Conservation (phyloP, 2,329 filamentous ascomycete genomes). For the Trichoderma oligosporum region DNA sequence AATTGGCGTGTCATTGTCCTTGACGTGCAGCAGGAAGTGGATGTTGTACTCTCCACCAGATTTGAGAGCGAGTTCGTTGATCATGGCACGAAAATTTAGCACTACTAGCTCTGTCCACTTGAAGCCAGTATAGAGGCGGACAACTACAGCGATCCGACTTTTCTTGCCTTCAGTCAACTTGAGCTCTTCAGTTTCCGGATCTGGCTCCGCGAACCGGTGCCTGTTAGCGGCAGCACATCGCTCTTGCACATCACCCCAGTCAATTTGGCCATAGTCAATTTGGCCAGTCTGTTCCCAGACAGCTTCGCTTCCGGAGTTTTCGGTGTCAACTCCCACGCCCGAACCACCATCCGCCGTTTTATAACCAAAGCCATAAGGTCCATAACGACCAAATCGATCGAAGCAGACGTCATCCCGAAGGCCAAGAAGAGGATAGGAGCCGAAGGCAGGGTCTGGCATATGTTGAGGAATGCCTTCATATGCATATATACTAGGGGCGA, state of each 20-base stretch:
- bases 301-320: constrained; percentile 61
- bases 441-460: constrained; percentile 73
- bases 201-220: constrained; percentile 51
- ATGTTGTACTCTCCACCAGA: constrained; percentile 80
- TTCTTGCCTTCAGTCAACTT: constrained; percentile 37
- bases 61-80: constrained; percentile 71
- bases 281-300: constrained; percentile 54
- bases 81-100: constrained; percentile 75
- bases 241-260: constrained; percentile 54
- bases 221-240: constrained; percentile 58
- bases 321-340: constrained; percentile 67
- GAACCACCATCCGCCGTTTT: constrained; percentile 66
- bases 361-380: constrained; percentile 85
- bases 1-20: constrained; percentile 72
- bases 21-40: constrained; percentile 82
- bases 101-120: constrained; percentile 73
- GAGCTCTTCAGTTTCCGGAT: constrained; percentile 38
- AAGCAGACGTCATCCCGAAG: constrained; percentile 78
- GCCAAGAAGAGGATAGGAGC: constrained; percentile 71
- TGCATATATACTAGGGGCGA: constrained; percentile 60
- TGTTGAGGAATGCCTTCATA: constrained; percentile 69
- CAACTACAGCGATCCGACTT: constrained; percentile 67
- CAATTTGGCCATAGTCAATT: constrained; percentile 53
- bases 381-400: constrained; percentile 78
- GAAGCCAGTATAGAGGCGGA: constrained; percentile 78